A percentile compares a stretch with the other conserved stretches of the same genome.
Evolutionary conservation across 164 flowering plant genomes (phyloP).

Genomic region (Aristolochia fimbriata): DNA sequence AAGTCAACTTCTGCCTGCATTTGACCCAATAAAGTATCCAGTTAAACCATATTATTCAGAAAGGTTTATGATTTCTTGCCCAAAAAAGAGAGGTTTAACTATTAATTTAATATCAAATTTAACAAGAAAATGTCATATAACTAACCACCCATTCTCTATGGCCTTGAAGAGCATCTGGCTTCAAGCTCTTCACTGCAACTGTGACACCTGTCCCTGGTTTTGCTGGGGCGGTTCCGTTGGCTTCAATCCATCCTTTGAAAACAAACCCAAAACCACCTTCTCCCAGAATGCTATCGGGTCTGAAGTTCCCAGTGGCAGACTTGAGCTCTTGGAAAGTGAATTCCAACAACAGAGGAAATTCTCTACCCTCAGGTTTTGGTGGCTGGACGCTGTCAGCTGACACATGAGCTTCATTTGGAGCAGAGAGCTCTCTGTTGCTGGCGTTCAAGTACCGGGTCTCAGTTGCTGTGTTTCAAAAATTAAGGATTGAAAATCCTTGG

Average conservation of each 20-base stretch:
- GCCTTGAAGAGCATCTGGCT: constrained; percentile 95
- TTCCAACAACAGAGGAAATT: constrained; percentile 43
- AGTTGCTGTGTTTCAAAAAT: constrained; percentile 43
- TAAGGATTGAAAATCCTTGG: no score
- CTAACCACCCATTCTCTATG: constrained; percentile 98
- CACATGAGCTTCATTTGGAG: constrained; percentile 48
- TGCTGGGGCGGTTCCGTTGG: constrained; percentile 88
- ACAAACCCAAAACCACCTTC: constrained; percentile 97
- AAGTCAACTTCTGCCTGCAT: constrained; percentile 95
- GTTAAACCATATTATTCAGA: no score
- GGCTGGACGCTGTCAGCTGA: constrained; percentile 34
- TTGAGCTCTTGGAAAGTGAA: constrained; percentile 77
- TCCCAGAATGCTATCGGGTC: constrained; percentile 94
- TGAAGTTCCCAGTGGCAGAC: constrained; percentile 85
- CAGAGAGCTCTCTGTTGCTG: constrained; percentile 75
- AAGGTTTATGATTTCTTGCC: no score
- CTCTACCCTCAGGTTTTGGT: constrained; percentile 23
- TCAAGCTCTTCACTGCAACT: constrained; percentile 91
- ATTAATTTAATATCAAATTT: no score
- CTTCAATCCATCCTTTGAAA: constrained; percentile 97
- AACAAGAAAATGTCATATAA: not conserved
- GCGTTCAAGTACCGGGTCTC: constrained; percentile 87
- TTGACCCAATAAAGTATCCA: constrained; percentile 1
- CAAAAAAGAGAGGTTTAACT: no score
- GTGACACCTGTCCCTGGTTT: constrained; percentile 88